Percentiles rank a stretch among this genome's conserved stretches.
These are phyloP conservation scores for Boletus speciosus DNA, from an alignment of 768 basidiomycete species.

Conservation along the genomic window DNA sequence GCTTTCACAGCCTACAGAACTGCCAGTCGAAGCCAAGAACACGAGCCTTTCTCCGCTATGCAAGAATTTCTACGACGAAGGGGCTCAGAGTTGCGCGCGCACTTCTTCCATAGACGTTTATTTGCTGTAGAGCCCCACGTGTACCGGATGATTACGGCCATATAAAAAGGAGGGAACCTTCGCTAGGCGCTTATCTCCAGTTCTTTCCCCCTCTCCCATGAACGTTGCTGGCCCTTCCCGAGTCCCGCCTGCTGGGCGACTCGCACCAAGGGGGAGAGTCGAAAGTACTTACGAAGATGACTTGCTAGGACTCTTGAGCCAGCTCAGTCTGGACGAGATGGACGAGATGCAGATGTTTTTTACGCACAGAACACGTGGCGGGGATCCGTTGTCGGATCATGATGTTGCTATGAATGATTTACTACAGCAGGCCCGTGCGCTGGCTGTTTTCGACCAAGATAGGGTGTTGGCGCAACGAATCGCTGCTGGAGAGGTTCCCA, in stretches of 20 bases:
- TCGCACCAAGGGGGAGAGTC: constrained; percentile 6
- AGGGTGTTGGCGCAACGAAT: constrained; percentile 19
- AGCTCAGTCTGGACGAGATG: constrained; percentile 19
- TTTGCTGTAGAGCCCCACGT: constrained; percentile 8
- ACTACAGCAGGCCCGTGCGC: constrained; percentile 20
- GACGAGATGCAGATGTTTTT: constrained; percentile 17
- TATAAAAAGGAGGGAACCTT: constrained; percentile 4
- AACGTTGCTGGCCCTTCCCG: constrained; percentile 27
- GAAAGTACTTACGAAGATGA: constrained; percentile 28
- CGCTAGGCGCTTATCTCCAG: neutral
- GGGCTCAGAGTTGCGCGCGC: neutral
- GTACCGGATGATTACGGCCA: neutral
- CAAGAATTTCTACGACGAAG: neutral
- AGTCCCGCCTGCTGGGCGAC: neutral
- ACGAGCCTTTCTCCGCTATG: neutral
- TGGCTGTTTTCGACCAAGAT: constrained; percentile 20
- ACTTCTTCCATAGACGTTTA: neutral
- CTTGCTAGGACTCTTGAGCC: constrained; percentile 16
- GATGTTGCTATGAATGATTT: constrained; percentile 26
- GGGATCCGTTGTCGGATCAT: constrained; percentile 17
- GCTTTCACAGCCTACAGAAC: neutral
- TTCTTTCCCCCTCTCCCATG: constrained; percentile 21
- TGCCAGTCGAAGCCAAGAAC: neutral
- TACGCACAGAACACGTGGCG: neutral
- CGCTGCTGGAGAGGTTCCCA: constrained; percentile 5